Conservation (phyloP, 176 grass and related monocot species). For the Cenchrus purpureus region DNA sequence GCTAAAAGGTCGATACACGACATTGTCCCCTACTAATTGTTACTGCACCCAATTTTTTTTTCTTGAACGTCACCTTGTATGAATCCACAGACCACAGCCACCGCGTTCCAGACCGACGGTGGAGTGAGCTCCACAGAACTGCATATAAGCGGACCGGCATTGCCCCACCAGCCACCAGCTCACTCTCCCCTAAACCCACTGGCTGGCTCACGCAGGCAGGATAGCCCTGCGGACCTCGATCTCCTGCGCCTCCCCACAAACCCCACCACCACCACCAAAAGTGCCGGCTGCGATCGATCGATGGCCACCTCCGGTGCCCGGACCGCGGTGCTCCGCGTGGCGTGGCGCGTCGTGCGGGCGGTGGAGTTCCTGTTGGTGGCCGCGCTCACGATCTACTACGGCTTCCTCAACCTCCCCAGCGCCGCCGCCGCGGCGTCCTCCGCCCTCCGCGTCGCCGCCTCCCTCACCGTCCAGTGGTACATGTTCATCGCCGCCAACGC, state of each 20-base stretch:
- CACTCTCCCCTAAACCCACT: slow-evolving; percentile 42
- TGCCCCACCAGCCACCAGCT: background rate
- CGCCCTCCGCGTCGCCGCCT: slow-evolving; percentile 35
- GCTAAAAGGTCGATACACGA: background rate
- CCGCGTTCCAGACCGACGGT: background rate
- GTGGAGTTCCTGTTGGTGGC: slow-evolving; percentile 47
- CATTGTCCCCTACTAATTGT: no score
- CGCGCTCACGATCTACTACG: slow-evolving; percentile 32
- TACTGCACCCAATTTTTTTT: background rate
- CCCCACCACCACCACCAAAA: slow-evolving; percentile 1
- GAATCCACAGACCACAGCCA: background rate
- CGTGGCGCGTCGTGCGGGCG: slow-evolving; percentile 51
- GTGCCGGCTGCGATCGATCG: background rate
- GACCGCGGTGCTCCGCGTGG: slow-evolving; percentile 24
- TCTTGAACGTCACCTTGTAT: background rate
- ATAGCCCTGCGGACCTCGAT: background rate
- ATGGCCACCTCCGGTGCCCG: slow-evolving; percentile 21
- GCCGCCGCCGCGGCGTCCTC: slow-evolving; percentile 32
- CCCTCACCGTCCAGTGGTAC: slow-evolving; percentile 38
- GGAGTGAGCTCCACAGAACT: background rate
- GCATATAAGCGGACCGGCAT: background rate
- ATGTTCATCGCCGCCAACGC: slow-evolving; percentile 52
- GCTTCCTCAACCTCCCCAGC: slow-evolving; percentile 36
- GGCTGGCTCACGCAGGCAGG: slow-evolving; percentile 2
- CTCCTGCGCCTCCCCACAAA: slow-evolving; percentile 9